Evolutionary conservation across 768 basidiomycete species (phyloP).

Genomic region (Exsudoporus frostii): DNA sequence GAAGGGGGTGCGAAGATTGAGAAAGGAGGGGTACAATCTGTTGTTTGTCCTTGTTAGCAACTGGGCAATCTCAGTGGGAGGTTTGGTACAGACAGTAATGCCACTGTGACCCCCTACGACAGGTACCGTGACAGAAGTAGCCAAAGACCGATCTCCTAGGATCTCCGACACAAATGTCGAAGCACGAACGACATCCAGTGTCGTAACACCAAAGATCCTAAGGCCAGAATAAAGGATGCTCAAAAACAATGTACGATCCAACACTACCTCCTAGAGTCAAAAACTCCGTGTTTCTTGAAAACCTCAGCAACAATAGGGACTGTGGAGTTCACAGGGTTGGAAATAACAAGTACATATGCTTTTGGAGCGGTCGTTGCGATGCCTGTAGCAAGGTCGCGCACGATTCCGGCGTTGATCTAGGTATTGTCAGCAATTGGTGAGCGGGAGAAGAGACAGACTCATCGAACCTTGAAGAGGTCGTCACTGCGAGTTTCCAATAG

Average conservation of each 20-base stretch:
- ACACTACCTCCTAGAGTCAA: slow-evolving; percentile 82
- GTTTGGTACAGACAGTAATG: slow-evolving; percentile 58
- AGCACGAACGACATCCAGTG: slow-evolving; percentile 96
- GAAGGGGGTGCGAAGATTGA: slow-evolving; percentile 78
- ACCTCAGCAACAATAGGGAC: slow-evolving; percentile 96
- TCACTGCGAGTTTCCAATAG: slow-evolving; percentile 51
- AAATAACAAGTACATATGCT: slow-evolving; percentile 93
- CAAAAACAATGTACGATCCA: neutral
- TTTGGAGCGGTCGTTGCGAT: slow-evolving; percentile 83
- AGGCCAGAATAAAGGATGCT: neutral
- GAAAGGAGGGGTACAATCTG: slow-evolving; percentile 94
- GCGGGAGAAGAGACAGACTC: neutral
- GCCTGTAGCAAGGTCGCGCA: slow-evolving; percentile 87
- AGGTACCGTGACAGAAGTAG: slow-evolving; percentile 69
- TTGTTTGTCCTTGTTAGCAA: slow-evolving; percentile 5
- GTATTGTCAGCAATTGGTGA: neutral
- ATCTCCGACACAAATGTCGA: slow-evolving; percentile 91
- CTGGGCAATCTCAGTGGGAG: neutral
- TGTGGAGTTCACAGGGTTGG: slow-evolving; percentile 99
- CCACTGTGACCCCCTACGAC: slow-evolving; percentile 96
- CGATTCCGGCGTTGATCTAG: slow-evolving; percentile 97
- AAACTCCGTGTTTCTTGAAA: slow-evolving; percentile 88
- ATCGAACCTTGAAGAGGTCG: slow-evolving; percentile 89
- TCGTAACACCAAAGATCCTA: slow-evolving; percentile 97
- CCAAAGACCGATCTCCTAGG: slow-evolving; percentile 57